Evolutionary conservation across 1,284 basidiomycete genomes (phyloP), one percentile per base, ranked within the genome.

Genomic region (Apiotrichum veenhuisii): DNA sequence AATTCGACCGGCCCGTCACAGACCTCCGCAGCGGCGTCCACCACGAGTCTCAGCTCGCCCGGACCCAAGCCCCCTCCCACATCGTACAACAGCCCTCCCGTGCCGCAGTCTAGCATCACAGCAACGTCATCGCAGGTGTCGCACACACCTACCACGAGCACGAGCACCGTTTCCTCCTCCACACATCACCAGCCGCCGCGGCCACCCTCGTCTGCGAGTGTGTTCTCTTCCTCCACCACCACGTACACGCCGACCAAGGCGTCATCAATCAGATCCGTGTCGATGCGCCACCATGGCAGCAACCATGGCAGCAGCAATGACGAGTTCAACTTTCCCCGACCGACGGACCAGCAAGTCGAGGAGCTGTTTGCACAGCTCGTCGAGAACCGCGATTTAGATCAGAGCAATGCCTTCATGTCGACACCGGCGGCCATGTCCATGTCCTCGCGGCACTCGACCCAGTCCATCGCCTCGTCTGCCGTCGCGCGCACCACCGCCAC

Each of bases 281-380:
- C 38, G 9, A 54, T 36, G 33, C 56, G 23, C 57, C 33, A 30
- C 30, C 30, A 30, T 12, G 30, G 12, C 57, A 33, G n/a, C n/a
- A n/a, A n/a, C n/a, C n/a, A n/a, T n/a, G n/a, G n/a, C n/a, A n/a
- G n/a, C n/a, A n/a, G 33, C 48, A 49, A 49, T 18, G 49, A 50
- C n/a, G 85, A 87, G 43, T 91, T 91, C 67, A 62, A 80, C 57
- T 88, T 90, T 57, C 84, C 85, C 9, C 82, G 87, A 11, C 92
- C 91, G 14, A 82, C 81, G 14, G 85, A 88, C 61, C 82, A 84
- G 41, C 85, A 89, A 55, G 85, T 96, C 38, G 86, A 92, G 70
- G 77, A 76, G 2, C 76, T 92, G 54, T 95, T 94, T 70, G 83
- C 88, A 62, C 83, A 84, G 54, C 83, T 94, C 51, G 82, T 84